These are phyloP conservation scores for Eremochloa ophiuroides DNA, from an alignment of 176 grass and related monocot species.

Conservation along the genomic window DNA sequence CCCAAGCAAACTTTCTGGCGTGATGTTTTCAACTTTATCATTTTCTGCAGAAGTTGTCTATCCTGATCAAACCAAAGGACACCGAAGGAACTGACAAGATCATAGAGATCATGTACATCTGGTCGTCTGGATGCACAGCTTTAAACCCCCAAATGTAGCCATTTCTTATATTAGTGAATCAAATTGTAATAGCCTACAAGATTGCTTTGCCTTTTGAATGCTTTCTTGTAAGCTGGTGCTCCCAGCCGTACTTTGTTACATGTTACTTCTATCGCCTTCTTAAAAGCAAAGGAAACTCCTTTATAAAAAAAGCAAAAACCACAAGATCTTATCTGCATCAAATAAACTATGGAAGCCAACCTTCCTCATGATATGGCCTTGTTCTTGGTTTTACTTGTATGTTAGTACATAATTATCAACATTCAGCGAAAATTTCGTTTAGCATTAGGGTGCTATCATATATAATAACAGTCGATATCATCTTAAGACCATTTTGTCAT, in stretches of 20 bases:
- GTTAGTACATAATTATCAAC: background rate
- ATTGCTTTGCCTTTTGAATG: background rate
- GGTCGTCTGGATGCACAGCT: background rate
- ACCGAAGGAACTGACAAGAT: background rate
- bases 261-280: background rate
- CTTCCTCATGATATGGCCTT: background rate
- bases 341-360: background rate
- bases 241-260: background rate
- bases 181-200: background rate
- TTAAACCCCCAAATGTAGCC: background rate
- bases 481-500: slow-evolving; percentile 10
- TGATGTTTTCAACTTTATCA: background rate
- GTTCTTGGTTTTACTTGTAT: background rate
- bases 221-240: background rate
- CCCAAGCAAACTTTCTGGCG: background rate
- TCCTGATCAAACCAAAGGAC: background rate
- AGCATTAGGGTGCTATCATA: background rate
- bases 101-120: background rate
- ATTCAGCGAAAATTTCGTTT: background rate
- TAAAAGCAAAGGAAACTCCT: background rate
- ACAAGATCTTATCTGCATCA: background rate
- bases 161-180: background rate
- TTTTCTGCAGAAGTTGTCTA: background rate
- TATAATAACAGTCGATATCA: background rate
- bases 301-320: background rate